Evolutionary conservation across 164 flowering plant species (phyloP).

Genomic region (Euptelea pleiosperma): DNA sequence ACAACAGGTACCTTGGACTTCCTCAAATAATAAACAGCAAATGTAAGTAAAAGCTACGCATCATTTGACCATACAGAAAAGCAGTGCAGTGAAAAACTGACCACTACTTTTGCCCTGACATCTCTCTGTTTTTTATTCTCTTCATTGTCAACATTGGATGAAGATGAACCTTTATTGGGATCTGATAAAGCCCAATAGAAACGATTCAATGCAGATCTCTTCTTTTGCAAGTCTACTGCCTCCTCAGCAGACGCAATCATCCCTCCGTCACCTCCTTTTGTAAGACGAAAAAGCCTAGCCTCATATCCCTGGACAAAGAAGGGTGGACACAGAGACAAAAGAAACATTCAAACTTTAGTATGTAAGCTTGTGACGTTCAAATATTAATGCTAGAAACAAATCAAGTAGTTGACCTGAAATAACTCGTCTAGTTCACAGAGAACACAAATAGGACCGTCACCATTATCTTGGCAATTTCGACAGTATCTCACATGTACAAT

Average conservation of each 20-base stretch:
- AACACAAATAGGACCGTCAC: conserved; percentile 66
- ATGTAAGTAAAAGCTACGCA: background rate
- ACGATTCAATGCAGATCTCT: conserved; percentile 57
- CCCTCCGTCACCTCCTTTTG: conserved; percentile 52
- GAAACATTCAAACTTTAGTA: background rate
- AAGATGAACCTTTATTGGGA: conserved; percentile 31
- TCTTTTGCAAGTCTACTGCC: conserved; percentile 70
- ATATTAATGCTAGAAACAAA: background rate
- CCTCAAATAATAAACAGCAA: no score
- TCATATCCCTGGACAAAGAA: conserved; percentile 58
- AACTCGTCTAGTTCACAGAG: conserved; percentile 79
- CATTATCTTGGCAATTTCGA: conserved; percentile 52
- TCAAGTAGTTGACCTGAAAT: conserved; percentile 59
- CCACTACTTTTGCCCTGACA: conserved; percentile 58
- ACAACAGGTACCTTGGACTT: no score
- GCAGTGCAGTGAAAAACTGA: conserved; percentile 28
- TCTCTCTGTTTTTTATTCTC: conserved; percentile 50
- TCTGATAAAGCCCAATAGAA: conserved; percentile 53
- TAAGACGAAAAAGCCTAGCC: conserved; percentile 77
- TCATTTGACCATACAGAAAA: background rate
- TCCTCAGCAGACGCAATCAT: conserved; percentile 72
- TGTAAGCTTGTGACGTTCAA: background rate
- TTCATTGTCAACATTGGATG: conserved; percentile 26
- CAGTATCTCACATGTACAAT: conserved; percentile 72
- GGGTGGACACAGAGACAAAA: conserved; percentile 2